Evolutionary conservation across 495 filamentous ascomycete genomes (phyloP), one percentile per base, ranked within the genome.

Genomic region (Thozetella sp.): DNA sequence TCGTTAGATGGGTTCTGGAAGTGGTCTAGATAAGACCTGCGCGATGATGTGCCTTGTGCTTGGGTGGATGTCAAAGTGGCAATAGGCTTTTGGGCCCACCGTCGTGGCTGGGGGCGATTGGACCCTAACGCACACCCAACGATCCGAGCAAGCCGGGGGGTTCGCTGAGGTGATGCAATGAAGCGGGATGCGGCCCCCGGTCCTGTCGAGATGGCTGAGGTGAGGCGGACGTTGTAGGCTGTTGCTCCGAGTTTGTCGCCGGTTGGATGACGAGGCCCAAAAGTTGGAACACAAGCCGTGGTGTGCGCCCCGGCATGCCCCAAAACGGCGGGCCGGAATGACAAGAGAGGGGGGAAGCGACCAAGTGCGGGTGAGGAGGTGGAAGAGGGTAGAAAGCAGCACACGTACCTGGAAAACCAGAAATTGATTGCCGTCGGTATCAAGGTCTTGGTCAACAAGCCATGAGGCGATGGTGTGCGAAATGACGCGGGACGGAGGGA

Each of bases 361-460:
- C n/a, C n/a, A n/a, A n/a, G n/a, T n/a, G n/a, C n/a, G n/a, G n/a
- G n/a, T n/a, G n/a, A n/a, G n/a, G n/a, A n/a, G n/a, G n/a, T n/a
- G n/a, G n/a, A n/a, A n/a, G n/a, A n/a, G n/a, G n/a, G n/a, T n/a
- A n/a, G n/a, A 48, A 37, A 48, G 9, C 20, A 48, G 12, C n/a
- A 3, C n/a, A 48, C 43, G 43, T 48, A 48, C 43, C 43, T 48
- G n/a, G 43, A 10, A 48, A 19, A 48, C 43, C 20, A 11, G n/a
- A 48, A 15, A 48, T n/a, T 11, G 9, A 48, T n/a, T n/a, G n/a
- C n/a, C 11, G 3, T 15, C 4, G 20, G 12, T 48, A n/a, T 20
- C 43, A 19, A n/a, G n/a, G 10, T n/a, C 43, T 48, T 53, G 51
- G 37, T 55, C 60, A 62, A 52, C 51, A 17, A 54, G 51, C 60